phyloP scores from a whole-genome alignment of 2,329 filamentous ascomycete genomes.

The Anthostomella pinea region DNA sequence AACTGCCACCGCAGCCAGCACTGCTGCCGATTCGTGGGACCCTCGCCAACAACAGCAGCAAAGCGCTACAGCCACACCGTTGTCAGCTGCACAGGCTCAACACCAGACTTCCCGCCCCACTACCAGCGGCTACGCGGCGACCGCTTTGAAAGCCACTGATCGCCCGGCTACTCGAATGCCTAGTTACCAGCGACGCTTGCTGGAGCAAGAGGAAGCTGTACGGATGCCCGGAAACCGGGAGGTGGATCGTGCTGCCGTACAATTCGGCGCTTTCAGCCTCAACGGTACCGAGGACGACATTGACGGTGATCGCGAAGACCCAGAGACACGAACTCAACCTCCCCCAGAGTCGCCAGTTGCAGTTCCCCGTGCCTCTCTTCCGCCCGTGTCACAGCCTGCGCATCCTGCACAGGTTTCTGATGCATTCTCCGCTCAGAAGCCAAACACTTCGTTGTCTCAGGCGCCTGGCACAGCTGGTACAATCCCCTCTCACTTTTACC shows the following conservation, averaged over 20 bases:
- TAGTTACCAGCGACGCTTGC: conserved; percentile 79
- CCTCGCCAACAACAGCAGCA: conserved; percentile 54
- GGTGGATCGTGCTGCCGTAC: conserved; percentile 86
- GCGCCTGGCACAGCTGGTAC: conserved; percentile 33
- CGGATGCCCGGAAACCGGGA: conserved; percentile 98
- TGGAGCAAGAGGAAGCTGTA: conserved; percentile 95
- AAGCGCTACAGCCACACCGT: conserved; percentile 63
- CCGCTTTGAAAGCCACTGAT: conserved; percentile 74
- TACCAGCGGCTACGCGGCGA: conserved; percentile 73
- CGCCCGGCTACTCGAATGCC: conserved; percentile 63
- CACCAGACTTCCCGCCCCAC: conserved; percentile 57
- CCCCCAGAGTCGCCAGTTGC: conserved; percentile 84
- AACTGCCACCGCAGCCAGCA: conserved; percentile 84
- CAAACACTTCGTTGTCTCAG: conserved; percentile 44
- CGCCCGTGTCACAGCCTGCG: conserved; percentile 62
- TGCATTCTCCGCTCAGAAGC: conserved; percentile 52
- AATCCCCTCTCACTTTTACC: conserved; percentile 8
- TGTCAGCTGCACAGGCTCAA: conserved; percentile 62
- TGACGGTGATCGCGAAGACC: conserved; percentile 91
- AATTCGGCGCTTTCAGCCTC: conserved; percentile 93
- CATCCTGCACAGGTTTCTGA: conserved; percentile 56
- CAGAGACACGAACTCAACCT: conserved; percentile 89
- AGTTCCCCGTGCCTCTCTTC: conserved; percentile 80
- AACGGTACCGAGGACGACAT: conserved; percentile 83
- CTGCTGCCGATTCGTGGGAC: conserved; percentile 82